Conservation (phyloP, 2,329 filamentous ascomycete genomes). For the Akanthomyces muscarius region DNA sequence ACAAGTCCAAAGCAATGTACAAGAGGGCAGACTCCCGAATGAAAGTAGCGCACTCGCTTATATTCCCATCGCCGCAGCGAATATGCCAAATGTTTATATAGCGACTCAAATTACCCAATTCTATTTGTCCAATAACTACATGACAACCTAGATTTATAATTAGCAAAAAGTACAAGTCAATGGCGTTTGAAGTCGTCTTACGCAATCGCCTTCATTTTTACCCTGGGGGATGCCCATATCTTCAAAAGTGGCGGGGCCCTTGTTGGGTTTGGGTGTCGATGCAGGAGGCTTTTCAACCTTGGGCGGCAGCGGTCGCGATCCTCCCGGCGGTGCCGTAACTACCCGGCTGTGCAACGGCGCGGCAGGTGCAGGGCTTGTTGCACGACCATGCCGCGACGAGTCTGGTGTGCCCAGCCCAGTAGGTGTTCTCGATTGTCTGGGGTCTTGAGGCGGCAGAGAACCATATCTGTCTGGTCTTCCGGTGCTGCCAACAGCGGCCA, state of each 20-base stretch:
- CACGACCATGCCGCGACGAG: conserved; percentile 21
- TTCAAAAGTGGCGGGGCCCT: conserved; percentile 93
- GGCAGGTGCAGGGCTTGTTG: conserved; percentile 20
- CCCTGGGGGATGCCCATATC: conserved; percentile 91
- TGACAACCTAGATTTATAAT: conserved; percentile 3
- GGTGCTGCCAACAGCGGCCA: conserved; percentile 23
- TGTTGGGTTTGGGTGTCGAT: conserved; percentile 42
- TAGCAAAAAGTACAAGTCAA: not conserved
- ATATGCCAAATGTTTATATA: not conserved
- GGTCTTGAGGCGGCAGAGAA: conserved; percentile 28
- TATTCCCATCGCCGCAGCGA: conserved; percentile 1
- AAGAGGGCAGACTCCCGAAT: not conserved
- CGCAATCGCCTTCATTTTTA: conserved; percentile 86
- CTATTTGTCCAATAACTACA: not conserved
- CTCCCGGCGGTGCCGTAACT: conserved; percentile 36
- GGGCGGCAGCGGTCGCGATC: conserved; percentile 21
- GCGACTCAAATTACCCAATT: not conserved
- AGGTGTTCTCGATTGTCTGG: conserved; percentile 21
- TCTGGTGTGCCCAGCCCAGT: conserved; percentile 21
- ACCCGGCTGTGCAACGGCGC: conserved; percentile 27
- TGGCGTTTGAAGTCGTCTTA: conserved; percentile 45
- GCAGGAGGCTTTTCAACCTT: conserved; percentile 24
- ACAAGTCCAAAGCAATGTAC: not conserved
- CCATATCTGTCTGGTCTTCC: conserved; percentile 30
- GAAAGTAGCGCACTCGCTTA: not conserved